Base-by-base conservation (phyloP, 2,329 filamentous ascomycete species). In the Lachnellula cervina region DNA sequence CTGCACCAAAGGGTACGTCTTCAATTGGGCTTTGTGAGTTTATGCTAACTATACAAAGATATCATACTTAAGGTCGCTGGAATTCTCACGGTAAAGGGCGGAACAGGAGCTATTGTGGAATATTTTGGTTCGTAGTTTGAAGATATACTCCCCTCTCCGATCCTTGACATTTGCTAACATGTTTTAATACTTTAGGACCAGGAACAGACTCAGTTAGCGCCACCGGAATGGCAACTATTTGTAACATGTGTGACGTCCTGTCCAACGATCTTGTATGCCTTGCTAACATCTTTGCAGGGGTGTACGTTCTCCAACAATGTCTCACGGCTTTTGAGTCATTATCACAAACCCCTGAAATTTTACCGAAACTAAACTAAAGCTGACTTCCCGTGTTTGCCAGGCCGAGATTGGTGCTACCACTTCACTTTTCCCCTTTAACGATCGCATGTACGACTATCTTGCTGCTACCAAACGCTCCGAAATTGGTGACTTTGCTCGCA, bases 51-150 rank as follows among this genome's bases (percentile, higher is more conserved):
- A 6, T 11, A 9, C 47, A 3, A 63, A 91, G 91, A 97, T 72
- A 90, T 99, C 63, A 99, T 99, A 69, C 83, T 97, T 56, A 96
- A 97, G 85, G 88, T 97, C 63, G 94, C 94, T 65, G 94, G 93
- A 70, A 95, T 96, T 64, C 83, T 97, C 43, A 97, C 94, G 50
- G 94, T 99, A 70, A 97, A 97, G 83, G 94, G 94, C 73, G 94
- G 94, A 68, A 99, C 94, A 71, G 94, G 93, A 66, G 87, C 88
- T 51, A 96, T 96, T 65, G 82, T 91, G 43, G 89, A 93, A 72
- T 92, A 92, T 71, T 77, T 81, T 66, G 80, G 77, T 51, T n/a
- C 23, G 9, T n/a, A 17, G 9, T 43, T 43, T 19, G n/a, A n/a
- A n/a, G n/a, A n/a, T n/a, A n/a, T n/a, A n/a, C n/a, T n/a, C n/a